phyloP scores from a whole-genome alignment of 768 basidiomycete genomes.

The Russula vinacea region DNA sequence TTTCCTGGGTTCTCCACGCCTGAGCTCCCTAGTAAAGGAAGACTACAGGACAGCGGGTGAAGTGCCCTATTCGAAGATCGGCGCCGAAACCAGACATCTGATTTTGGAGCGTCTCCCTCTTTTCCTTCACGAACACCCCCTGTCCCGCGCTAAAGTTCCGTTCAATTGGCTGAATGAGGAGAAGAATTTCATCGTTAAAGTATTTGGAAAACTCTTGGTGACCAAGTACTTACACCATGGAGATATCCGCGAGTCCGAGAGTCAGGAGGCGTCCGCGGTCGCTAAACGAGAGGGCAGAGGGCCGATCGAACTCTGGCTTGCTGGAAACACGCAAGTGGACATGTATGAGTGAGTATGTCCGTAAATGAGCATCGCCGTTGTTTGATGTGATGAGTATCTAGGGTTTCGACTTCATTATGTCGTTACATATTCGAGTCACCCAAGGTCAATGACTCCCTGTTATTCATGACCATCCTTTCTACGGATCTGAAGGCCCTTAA shows the following conservation, averaged over 20 bases:
- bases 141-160: conserved; percentile 57
- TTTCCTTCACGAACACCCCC: conserved; percentile 86
- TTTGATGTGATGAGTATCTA: conserved; percentile 37
- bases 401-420: conserved; percentile 83
- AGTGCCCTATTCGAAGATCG: conserved; percentile 46
- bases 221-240: conserved; percentile 59
- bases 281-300: conserved; percentile 52
- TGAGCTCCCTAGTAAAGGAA: conserved; percentile 73
- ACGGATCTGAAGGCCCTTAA: conserved; percentile 81
- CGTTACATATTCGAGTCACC: conserved; percentile 72
- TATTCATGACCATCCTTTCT: conserved; percentile 92
- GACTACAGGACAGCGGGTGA: conserved; percentile 64
- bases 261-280: conserved; percentile 71
- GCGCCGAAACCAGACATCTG: conserved; percentile 53
- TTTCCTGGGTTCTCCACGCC: conserved; percentile 66
- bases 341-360: conserved; percentile 79
- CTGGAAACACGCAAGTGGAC: conserved; percentile 70
- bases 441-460: conserved; percentile 80
- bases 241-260: conserved; percentile 46
- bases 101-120: conserved; percentile 83
- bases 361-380: conserved; percentile 3
- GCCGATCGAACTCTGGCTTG: conserved; percentile 75
- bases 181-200: conserved; percentile 66
- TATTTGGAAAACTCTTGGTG: conserved; percentile 61
- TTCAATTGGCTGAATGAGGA: conserved; percentile 62